Conservation (phyloP, 192 early-diverging fungal species). For the Backusella circina region DNA sequence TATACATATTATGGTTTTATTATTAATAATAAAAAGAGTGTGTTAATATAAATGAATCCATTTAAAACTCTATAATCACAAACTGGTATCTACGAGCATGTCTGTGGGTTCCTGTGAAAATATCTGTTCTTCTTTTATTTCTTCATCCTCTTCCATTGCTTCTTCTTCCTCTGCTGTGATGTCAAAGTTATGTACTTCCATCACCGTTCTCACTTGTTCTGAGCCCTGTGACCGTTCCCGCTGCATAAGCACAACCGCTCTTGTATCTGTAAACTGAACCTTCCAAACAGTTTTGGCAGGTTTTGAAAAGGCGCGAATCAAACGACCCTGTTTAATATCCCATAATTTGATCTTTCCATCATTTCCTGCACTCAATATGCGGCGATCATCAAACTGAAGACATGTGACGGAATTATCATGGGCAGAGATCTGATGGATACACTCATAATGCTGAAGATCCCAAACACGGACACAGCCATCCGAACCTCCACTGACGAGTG, state of each 20-base stretch:
- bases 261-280: constrained; percentile 47
- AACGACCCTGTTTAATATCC: constrained; percentile 83
- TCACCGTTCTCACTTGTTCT: constrained; percentile 20
- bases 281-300: constrained; percentile 86
- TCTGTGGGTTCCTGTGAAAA: neutral
- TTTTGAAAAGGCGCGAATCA: constrained; percentile 76
- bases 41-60: neutral
- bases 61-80: neutral
- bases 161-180: neutral
- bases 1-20: neutral
- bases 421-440: constrained; percentile 62
- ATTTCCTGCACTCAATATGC: constrained; percentile 84
- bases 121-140: neutral
- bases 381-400: constrained; percentile 88
- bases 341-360: constrained; percentile 93
- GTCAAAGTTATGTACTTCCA: constrained; percentile 39
- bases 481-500: constrained; percentile 89
- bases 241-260: constrained; percentile 50
- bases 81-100: neutral
- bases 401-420: constrained; percentile 89
- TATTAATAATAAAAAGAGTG: neutral
- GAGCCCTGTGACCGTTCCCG: constrained; percentile 16
- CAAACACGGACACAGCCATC: constrained; percentile 91
- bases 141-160: neutral
- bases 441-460: constrained; percentile 60